Conservation (phyloP, 768 basidiomycete species). For the Termitomyces sp. region DNA sequence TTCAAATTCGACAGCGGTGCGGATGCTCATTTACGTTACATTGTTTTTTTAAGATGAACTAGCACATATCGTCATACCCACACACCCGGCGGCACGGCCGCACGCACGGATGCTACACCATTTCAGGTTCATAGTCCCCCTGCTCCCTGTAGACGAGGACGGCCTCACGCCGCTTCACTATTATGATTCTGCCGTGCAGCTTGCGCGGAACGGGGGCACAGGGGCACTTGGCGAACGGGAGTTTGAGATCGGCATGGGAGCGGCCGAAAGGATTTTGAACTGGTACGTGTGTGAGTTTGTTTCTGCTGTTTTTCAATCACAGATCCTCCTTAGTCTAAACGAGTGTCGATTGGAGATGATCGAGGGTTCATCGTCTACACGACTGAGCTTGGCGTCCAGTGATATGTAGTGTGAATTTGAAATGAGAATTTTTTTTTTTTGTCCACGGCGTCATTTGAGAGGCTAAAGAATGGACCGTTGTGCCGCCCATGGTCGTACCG, state of each 20-base stretch:
- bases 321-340: slow-evolving; percentile 36
- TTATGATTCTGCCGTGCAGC: slow-evolving; percentile 73
- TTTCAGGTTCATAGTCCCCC: slow-evolving; percentile 69
- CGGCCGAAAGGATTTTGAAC: slow-evolving; percentile 54
- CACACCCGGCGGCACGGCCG: slow-evolving; percentile 63
- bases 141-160: slow-evolving; percentile 53
- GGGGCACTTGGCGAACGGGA: slow-evolving; percentile 63
- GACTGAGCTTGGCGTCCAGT: slow-evolving; percentile 22
- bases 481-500: no score
- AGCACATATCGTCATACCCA: slow-evolving; percentile 69
- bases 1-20: no score
- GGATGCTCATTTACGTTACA: no score
- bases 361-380: slow-evolving; percentile 52
- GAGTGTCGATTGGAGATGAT: slow-evolving; percentile 65
- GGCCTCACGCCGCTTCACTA: slow-evolving; percentile 68
- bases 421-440: background rate
- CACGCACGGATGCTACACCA: slow-evolving; percentile 76
- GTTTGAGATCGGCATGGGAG: slow-evolving; percentile 57
- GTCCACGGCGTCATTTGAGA: background rate
- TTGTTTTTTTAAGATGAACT: slow-evolving; percentile 51
- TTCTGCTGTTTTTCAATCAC: no score
- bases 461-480: slow-evolving; percentile 7
- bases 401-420: background rate
- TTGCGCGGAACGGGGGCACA: slow-evolving; percentile 51
- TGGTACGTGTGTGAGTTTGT: slow-evolving; percentile 36